Conservation (phyloP, 106 monocot species). For the Dendrobium chrysotoxum region DNA sequence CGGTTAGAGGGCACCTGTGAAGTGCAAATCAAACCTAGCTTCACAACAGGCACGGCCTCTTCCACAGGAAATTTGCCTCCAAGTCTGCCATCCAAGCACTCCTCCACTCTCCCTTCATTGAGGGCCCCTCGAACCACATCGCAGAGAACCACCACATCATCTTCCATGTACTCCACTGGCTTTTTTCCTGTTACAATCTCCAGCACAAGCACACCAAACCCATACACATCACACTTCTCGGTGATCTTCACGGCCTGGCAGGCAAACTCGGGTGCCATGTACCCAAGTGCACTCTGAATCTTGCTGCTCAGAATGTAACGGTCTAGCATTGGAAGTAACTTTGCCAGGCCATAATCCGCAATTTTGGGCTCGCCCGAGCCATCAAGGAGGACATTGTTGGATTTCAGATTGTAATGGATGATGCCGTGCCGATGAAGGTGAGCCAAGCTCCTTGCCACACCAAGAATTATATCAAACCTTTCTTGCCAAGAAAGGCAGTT, state of each 20-base stretch:
- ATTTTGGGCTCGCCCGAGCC: constrained; percentile 68
- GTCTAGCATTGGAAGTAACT: constrained; percentile 83
- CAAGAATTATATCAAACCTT: constrained; percentile 72
- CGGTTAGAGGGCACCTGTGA: constrained; percentile 90
- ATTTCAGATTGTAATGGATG: constrained; percentile 92
- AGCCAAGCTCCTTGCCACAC: constrained; percentile 59
- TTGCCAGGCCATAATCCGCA: constrained; percentile 77
- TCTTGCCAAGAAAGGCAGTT: constrained; percentile 68
- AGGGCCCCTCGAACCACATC: constrained; percentile 67
- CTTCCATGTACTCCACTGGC: constrained; percentile 94
- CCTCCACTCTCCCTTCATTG: constrained; percentile 64
- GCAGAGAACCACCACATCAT: constrained; percentile 82
- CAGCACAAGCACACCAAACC: constrained; percentile 71
- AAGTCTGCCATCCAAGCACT: constrained; percentile 63
- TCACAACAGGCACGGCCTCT: constrained; percentile 71
- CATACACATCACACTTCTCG: constrained; percentile 87
- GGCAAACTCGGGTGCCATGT: constrained; percentile 96
- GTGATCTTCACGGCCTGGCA: constrained; percentile 72
- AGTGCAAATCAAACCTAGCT: constrained; percentile 87
- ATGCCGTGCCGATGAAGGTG: constrained; percentile 55
- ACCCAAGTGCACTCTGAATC: constrained; percentile 84
- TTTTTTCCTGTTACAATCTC: constrained; percentile 64
- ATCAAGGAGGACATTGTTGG: constrained; percentile 74
- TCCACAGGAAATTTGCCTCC: constrained; percentile 56
- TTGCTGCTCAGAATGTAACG: constrained; percentile 85